These are phyloP conservation scores for Calonectria fujianensis DNA, from an alignment of 2,329 filamentous ascomycete species.

Conservation along the genomic window DNA sequence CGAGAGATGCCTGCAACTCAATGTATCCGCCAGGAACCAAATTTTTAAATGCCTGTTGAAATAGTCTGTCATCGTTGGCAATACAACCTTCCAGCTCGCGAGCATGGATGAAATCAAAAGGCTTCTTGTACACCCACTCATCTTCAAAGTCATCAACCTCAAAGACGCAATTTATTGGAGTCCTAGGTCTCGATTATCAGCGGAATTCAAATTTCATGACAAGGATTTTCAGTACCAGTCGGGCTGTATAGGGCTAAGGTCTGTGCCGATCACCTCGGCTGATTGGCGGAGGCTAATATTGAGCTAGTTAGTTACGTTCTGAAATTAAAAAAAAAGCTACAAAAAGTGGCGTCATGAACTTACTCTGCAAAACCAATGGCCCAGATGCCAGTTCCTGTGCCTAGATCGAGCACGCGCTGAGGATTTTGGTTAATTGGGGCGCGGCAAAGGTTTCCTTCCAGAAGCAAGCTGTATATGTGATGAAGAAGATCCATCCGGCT, in stretches of 20 bases:
- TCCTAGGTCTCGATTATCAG: not conserved
- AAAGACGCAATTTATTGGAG: slow-evolving; percentile 12
- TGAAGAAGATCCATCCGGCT: slow-evolving; percentile 14
- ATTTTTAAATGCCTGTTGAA: slow-evolving; percentile 4
- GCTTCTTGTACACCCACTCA: slow-evolving; percentile 16
- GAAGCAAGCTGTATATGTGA: slow-evolving; percentile 16
- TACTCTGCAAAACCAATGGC: slow-evolving; percentile 24
- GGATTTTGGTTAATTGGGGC: slow-evolving; percentile 5
- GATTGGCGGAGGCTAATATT: not conserved
- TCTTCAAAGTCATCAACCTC: slow-evolving; percentile 20
- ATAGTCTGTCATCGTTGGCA: slow-evolving; percentile 3
- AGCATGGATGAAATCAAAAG: slow-evolving; percentile 12
- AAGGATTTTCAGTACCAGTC: not conserved
- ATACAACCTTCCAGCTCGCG: slow-evolving; percentile 5
- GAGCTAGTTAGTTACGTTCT: not conserved
- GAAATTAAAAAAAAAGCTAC: not conserved
- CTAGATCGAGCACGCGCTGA: slow-evolving; percentile 18
- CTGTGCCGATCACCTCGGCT: slow-evolving; percentile 11
- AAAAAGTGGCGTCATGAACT: not conserved
- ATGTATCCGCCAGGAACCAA: slow-evolving; percentile 5
- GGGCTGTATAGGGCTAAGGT: slow-evolving; percentile 1
- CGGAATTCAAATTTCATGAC: not conserved
- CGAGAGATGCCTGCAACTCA: slow-evolving; percentile 4
- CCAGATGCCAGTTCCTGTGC: slow-evolving; percentile 24
- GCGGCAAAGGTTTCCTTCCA: slow-evolving; percentile 15